Base-by-base conservation (phyloP, 2,329 filamentous ascomycete genomes). In the Tolypocladium nubicola region DNA sequence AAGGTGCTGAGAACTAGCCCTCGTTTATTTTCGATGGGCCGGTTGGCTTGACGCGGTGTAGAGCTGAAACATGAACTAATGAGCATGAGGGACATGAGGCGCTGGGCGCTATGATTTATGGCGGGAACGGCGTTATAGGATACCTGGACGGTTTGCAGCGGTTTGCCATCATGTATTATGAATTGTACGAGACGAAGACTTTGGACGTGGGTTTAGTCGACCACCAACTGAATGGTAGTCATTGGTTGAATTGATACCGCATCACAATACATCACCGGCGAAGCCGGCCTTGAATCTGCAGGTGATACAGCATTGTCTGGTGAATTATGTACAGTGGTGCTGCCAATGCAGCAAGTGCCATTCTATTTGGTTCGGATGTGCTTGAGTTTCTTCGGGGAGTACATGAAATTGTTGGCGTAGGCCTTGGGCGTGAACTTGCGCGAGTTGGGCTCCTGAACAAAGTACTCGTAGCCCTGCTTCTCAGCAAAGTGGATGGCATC, bases 391-490 rank as follows among this genome's bases (percentile, higher is more conserved):
- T 84, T 87, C 14, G 88, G 78, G 61, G 85, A 85, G 78, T 95
- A 92, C 62, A 92, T 70, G 75, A 97, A 99, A 78, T 97, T 96
- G 75, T 96, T 95, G 60, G 94, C 93, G 73, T 99, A 99, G 13
- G 90, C 88, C 84, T 99, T 99, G 60, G 91, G 89, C 19, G 85
- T 78, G 66, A 97, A 87, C 69, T 87, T 88, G 70, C 94, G 85
- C 74, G 85, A 84, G 69, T 97, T 95, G 40, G 94, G 93, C 76
- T 97, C 94, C 79, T 97, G 94, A 30, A 99, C 92, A 72, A 94
- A 97, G 75, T 96, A 99, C 72, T 99, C 93, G 71, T 99, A 99
- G 40, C 95, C 94, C 75, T 99, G 94, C 82, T 97, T 99, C 78
- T 97, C 89, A 30, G 95, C 94, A 70, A 99, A 99, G 59, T 81